phyloP scores from a whole-genome alignment of 163 green algal genomes.

The Scenedesmus sp. region DNA sequence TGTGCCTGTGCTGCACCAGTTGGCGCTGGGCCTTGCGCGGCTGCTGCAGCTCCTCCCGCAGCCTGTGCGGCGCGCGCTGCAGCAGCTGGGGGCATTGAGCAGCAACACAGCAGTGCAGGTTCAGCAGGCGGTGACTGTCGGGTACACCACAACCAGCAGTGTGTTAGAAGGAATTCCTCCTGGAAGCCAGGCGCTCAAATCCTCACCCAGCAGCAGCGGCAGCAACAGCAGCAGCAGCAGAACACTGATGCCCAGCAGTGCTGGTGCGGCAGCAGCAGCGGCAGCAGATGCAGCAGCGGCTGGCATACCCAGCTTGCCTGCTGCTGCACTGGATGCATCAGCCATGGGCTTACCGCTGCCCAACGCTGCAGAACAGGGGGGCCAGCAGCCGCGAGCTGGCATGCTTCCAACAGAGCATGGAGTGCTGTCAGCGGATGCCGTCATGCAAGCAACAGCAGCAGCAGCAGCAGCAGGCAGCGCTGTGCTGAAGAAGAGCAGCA shows the following conservation, averaged over 20 bases:
- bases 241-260: not conserved
- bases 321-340: not conserved
- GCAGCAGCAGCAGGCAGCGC: not conserved
- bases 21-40: not conserved
- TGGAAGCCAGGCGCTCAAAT: not conserved
- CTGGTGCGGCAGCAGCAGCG: constrained; percentile 11
- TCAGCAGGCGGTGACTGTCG: not conserved
- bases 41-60: constrained; percentile 3
- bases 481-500: not conserved
- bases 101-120: not conserved
- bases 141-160: not conserved
- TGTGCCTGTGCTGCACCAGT: constrained; percentile 11
- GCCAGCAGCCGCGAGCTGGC: constrained; percentile 1
- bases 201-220: not conserved
- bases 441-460: not conserved
- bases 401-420: not conserved
- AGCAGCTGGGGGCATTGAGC: not conserved
- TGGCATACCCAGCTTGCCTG: too few relatives aligned
- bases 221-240: constrained; percentile 25
- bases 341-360: too few relatives aligned
- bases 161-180: not conserved
- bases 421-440: not conserved
- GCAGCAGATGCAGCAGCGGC: not conserved
- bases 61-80: not conserved
- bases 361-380: not conserved